phyloP scores from a whole-genome alignment of 2,329 filamentous ascomycete species.

The Thielaviopsis euricoi region DNA sequence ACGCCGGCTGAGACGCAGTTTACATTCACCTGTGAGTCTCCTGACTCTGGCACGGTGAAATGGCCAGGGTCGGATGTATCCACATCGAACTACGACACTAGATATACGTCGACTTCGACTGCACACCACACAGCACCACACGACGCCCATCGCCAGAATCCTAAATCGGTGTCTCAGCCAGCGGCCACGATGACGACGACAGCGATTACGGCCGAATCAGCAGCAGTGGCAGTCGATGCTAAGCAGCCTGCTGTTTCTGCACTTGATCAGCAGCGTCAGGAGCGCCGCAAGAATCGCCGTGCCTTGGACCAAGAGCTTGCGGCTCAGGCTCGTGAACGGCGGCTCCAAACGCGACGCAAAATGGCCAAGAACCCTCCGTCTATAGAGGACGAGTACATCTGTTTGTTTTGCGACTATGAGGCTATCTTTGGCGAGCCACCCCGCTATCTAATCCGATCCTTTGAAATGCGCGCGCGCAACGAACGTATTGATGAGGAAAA shows the following conservation, averaged over 20 bases:
- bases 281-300: slow-evolving; percentile 43
- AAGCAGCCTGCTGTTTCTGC: slow-evolving; percentile 3
- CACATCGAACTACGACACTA: slow-evolving; percentile 10
- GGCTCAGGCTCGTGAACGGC: slow-evolving; percentile 60
- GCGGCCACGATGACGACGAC: not conserved
- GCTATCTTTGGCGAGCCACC: slow-evolving; percentile 83
- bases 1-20: slow-evolving; percentile 72
- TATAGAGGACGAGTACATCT: slow-evolving; percentile 73
- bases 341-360: slow-evolving; percentile 57
- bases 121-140: slow-evolving; percentile 10
- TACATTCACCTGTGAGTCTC: slow-evolving; percentile 89
- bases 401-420: slow-evolving; percentile 97
- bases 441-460: slow-evolving; percentile 68
- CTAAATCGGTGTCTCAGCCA: not conserved
- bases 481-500: slow-evolving; percentile 75
- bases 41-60: slow-evolving; percentile 62
- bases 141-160: slow-evolving; percentile 5
- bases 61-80: slow-evolving; percentile 44
- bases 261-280: slow-evolving; percentile 11
- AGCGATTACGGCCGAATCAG: too few species aligned
- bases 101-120: slow-evolving; percentile 14
- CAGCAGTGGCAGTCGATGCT: not conserved
- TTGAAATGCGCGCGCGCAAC: slow-evolving; percentile 85
- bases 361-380: slow-evolving; percentile 60
- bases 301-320: slow-evolving; percentile 55